phyloP scores from a whole-genome alignment of 129 eudicot genomes.

The Gnaphalium uliginosum region DNA sequence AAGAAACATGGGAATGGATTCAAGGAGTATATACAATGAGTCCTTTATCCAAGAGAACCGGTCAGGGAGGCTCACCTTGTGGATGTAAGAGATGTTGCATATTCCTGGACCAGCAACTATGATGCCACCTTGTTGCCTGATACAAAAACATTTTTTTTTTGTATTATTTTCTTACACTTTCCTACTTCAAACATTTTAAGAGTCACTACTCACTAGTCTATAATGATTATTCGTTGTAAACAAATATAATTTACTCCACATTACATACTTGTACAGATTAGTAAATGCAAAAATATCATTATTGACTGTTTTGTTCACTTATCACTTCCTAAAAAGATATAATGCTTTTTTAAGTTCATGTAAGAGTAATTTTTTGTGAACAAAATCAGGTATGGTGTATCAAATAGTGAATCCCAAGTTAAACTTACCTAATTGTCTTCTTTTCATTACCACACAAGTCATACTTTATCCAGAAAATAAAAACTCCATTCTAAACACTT shows the following conservation, averaged over 20 bases:
- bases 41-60: not conserved
- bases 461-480: not conserved
- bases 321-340: not conserved
- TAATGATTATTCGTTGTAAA: not conserved
- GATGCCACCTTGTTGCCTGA: constrained; percentile 97
- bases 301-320: not conserved
- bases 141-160: constrained; percentile 29
- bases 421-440: not conserved
- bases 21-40: not conserved
- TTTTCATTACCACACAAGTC: not conserved
- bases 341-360: not conserved
- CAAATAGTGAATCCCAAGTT: not conserved
- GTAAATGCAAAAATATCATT: not conserved
- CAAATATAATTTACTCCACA: not conserved
- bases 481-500: not conserved
- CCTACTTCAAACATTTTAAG: not conserved
- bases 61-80: constrained; percentile 55
- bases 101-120: constrained; percentile 97
- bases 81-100: constrained; percentile 83
- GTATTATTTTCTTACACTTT: not conserved
- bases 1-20: constrained; percentile 8
- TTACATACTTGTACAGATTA: not conserved
- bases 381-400: not conserved
- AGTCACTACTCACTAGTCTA: not conserved
- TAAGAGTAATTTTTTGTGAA: not conserved